Base-by-base conservation (phyloP, 2,329 filamentous ascomycete species). In the Aspergillus quadrilineatus region DNA sequence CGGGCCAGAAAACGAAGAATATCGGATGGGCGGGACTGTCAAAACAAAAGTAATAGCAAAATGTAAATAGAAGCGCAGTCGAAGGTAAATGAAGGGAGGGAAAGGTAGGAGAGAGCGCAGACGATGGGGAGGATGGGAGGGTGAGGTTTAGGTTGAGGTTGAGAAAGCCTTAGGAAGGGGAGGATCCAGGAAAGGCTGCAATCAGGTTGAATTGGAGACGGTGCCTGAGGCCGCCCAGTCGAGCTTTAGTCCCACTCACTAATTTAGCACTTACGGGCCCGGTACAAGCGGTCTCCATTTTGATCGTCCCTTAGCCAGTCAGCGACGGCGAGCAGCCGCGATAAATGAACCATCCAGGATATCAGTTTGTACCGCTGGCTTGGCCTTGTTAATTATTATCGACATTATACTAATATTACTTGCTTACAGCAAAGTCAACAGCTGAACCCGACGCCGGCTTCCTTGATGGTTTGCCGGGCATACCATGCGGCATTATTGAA, bases 1-100 rank as follows among this genome's bases (percentile, higher is more conserved):
- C 55, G 65, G 68, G 64, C 68, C 68, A 65, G 30, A 17, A 53
- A 44, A 50, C 30, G 39, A 50, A 53, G 43, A 47, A 55, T 48
- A 53, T 56, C 45, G 55, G 48, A 32, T 47, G 28, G 22, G 48
- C 57, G 54, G 54, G 47, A 36, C 32, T 22, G 32, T 57, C 51
- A 55, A 50, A 53, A 37, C 45, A 50, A 58, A 48, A 42, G 55
- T 46, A 42, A 54, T 53, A 59, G 52, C 39, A 57, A 34, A 53
- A 53, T 50, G 51, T 52, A 55, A 47, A 54, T 6, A 36, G 28
- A 55, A 55, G 54, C 56, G 53, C 48, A 53, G 46, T 52, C 45
- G 56, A 43, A 37, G 34, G 47, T 46, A 52, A 57, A 49, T 43
- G 46, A 60, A 58, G 59, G 57, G 51, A 42, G 46, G 41, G 49